Base-by-base conservation (phyloP, 2,329 filamentous ascomycete genomes). In the Teratosphaeria nubilosa region DNA sequence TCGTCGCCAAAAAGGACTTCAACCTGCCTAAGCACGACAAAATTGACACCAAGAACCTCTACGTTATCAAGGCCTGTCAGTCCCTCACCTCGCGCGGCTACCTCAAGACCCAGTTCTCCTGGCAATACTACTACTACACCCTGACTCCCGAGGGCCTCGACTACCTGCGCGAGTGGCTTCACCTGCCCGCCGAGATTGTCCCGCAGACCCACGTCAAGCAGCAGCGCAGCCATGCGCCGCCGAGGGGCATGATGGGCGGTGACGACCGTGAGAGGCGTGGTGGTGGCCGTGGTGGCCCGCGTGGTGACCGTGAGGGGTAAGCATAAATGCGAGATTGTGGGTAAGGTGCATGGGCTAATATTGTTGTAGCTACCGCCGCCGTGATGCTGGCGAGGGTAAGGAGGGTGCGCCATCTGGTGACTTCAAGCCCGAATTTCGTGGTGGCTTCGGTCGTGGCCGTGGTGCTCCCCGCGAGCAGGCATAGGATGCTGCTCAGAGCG, bases 151-250 rank as follows among this genome's bases (percentile, higher is more conserved):
- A 97, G 85, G 94, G 94, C 82, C 92, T 99, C 78, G 92, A 97
- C 84, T 99, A 99, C 86, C 91, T 99, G 78, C 92, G 94, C 77
- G 94, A 99, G 85, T 99, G 94, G 94, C 91, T 99, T 73, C 94
- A 99, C 82, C 88, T 99, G 73, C 94, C 94, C 74, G 91, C 94
- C 77, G 94, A 99, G 86, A 96, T 99, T 76, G 94, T 99, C 70
- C 94, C 94, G 72, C 91, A 95, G 74, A 99, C 94, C 74, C 94
- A 99, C 88, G 97, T 99, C 83, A 99, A 99, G 90, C 91, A 96
- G 84, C 91, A 96, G 85, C 90, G 94, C 80, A 94, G 90, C 73
- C 91, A 96, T 81, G 91, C 91, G 81, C 92, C 92, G 79, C 92
- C 94, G 75, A 91, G 94, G 75, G 94, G 94, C 76, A 97, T 99